Percentiles rank a stretch among this genome's conserved stretches.
Conservation (phyloP, 2,329 filamentous ascomycete genomes). For the Scolecobasidium constrictum region DNA sequence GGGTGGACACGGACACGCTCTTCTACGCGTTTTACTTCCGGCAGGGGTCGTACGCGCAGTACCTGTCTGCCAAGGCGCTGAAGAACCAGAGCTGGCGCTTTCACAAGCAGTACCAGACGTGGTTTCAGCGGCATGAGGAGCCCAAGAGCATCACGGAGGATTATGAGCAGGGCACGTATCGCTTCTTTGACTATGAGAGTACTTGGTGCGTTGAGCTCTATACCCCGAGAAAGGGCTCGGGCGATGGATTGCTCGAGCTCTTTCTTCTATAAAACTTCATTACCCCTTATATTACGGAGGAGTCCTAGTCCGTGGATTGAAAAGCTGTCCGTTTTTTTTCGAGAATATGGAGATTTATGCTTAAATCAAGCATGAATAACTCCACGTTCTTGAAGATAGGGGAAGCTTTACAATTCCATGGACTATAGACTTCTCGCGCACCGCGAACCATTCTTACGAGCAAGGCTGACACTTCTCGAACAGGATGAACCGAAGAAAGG, state of each 20-base stretch:
- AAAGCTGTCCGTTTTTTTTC: too few relatives aligned
- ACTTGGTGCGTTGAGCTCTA: constrained; percentile 65
- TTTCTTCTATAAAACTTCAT: too few relatives aligned
- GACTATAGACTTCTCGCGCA: neutral
- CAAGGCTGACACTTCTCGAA: neutral
- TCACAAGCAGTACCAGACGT: constrained; percentile 97
- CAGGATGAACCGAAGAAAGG: constrained; percentile 98
- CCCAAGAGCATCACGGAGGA: constrained; percentile 98
- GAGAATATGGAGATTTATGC: too few relatives aligned
- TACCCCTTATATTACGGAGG: too few relatives aligned
- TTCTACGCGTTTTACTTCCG: constrained; percentile 99
- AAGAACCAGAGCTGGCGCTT: constrained; percentile 99
- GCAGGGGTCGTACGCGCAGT: constrained; percentile 92
- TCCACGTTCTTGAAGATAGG: too few relatives aligned
- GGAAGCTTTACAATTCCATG: too few relatives aligned
- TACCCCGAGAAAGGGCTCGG: too few relatives aligned
- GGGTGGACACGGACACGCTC: constrained; percentile 89
- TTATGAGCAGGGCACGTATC: constrained; percentile 96
- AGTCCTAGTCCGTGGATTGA: too few relatives aligned
- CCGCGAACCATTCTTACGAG: neutral
- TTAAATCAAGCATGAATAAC: too few relatives aligned
- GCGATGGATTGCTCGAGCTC: too few relatives aligned
- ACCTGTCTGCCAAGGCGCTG: constrained; percentile 86
- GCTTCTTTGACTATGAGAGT: constrained; percentile 98
- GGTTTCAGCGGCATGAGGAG: constrained; percentile 98